Conservation (phyloP, 1,284 basidiomycete genomes). For the Veloporphyrellus conicus region DNA sequence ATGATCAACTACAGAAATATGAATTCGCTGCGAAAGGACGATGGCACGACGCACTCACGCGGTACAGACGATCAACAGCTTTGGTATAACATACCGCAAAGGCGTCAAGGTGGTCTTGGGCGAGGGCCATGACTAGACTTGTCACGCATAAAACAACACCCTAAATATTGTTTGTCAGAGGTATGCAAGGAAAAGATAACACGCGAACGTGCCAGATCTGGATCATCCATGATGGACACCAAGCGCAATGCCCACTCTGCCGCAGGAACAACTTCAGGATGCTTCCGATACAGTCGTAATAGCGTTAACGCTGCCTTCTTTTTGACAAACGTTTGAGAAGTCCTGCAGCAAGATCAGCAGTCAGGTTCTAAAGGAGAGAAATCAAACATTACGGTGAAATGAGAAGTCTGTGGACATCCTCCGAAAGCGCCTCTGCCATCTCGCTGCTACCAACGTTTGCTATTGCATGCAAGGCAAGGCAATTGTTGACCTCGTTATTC, state of each 20-base stretch:
- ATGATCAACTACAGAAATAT: slow-evolving; percentile 68
- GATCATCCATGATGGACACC: slow-evolving; percentile 91
- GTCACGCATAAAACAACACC: slow-evolving; percentile 94
- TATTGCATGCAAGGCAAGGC: slow-evolving; percentile 95
- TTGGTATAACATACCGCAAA: slow-evolving; percentile 91
- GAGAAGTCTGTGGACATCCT: slow-evolving; percentile 90
- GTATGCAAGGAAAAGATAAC: background rate
- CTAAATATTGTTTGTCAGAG: slow-evolving; percentile 38
- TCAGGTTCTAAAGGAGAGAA: slow-evolving; percentile 1
- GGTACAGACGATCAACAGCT: slow-evolving; percentile 85
- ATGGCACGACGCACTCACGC: slow-evolving; percentile 48
- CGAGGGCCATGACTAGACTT: slow-evolving; percentile 90
- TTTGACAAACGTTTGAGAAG: slow-evolving; percentile 92
- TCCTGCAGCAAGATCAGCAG: slow-evolving; percentile 47
- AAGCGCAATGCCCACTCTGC: slow-evolving; percentile 95
- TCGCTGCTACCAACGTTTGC: slow-evolving; percentile 97
- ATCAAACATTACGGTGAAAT: slow-evolving; percentile 83
- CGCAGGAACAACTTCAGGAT: slow-evolving; percentile 89
- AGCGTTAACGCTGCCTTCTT: slow-evolving; percentile 97
- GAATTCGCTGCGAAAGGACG: slow-evolving; percentile 12
- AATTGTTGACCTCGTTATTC: slow-evolving; percentile 93
- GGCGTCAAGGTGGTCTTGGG: slow-evolving; percentile 89
- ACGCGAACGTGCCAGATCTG: slow-evolving; percentile 62
- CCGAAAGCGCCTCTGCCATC: slow-evolving; percentile 93
- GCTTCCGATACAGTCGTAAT: slow-evolving; percentile 90